A percentile compares a stretch with the other conserved stretches of the same genome.
Conservation (phyloP, 805 yeast genomes). For the Kazachstania taianensis region DNA sequence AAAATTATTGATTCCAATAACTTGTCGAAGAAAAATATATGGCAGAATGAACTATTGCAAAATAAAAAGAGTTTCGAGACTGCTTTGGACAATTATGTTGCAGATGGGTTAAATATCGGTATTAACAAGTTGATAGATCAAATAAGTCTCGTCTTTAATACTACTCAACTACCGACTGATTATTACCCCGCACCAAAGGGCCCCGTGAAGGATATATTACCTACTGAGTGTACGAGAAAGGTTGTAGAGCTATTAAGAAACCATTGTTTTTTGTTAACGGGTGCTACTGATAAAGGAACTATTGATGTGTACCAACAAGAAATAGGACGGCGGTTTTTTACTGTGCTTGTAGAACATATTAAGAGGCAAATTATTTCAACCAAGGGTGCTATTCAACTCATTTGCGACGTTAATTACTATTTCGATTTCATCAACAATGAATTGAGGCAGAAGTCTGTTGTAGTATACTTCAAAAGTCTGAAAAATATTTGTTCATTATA, state of each 20-base stretch:
- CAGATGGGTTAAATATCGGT: constrained; percentile 87
- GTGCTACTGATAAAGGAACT: constrained; percentile 78
- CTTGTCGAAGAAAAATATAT: constrained; percentile 49
- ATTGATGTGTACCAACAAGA: constrained; percentile 92
- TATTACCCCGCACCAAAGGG: constrained; percentile 39
- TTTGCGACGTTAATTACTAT: constrained; percentile 71
- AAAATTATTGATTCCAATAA: constrained; percentile 38
- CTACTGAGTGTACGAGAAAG: constrained; percentile 56
- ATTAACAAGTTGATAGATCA: constrained; percentile 82
- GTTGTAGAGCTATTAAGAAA: constrained; percentile 53
- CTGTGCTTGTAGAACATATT: constrained; percentile 62
- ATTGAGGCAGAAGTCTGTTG: constrained; percentile 54
- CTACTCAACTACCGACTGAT: constrained; percentile 49
- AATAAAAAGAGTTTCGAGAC: constrained; percentile 75
- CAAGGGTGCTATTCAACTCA: constrained; percentile 73
- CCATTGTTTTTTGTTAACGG: constrained; percentile 64
- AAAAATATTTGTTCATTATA: constrained; percentile 80
- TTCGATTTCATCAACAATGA: constrained; percentile 56
- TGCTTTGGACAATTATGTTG: constrained; percentile 77
- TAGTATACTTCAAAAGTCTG: constrained; percentile 68
- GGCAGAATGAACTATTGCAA: constrained; percentile 65
- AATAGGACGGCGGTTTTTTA: constrained; percentile 78
- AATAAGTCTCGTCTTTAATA: constrained; percentile 50
- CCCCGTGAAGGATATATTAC: constrained; percentile 29
- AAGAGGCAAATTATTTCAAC: constrained; percentile 65